These are phyloP conservation scores for Lecanicillium sp. DNA, from an alignment of 2,329 filamentous ascomycete species.

Conservation along the genomic window DNA sequence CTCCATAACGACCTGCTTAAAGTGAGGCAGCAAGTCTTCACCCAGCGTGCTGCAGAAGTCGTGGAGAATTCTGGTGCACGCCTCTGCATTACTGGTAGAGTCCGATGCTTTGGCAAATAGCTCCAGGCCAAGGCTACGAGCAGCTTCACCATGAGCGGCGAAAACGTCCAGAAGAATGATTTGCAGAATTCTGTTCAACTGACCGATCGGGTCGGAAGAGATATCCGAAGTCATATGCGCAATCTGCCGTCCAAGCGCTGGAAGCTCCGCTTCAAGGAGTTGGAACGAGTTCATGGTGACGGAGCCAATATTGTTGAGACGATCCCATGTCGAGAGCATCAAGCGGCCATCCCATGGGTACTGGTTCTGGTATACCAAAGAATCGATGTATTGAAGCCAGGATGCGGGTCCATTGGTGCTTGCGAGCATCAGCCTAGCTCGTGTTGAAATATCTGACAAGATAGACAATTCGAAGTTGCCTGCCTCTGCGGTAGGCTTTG, in stretches of 20 bases:
- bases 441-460: slow-evolving; percentile 38
- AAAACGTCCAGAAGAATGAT: slow-evolving; percentile 39
- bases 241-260: slow-evolving; percentile 52
- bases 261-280: slow-evolving; percentile 59
- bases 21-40: slow-evolving; percentile 2
- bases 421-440: slow-evolving; percentile 27
- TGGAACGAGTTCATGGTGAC: slow-evolving; percentile 55
- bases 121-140: slow-evolving; percentile 24
- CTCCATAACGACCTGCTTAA: slow-evolving; percentile 24
- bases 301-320: slow-evolving; percentile 43
- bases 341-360: slow-evolving; percentile 37
- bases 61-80: slow-evolving; percentile 15
- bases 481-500: background rate
- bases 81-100: background rate
- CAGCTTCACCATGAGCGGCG: slow-evolving; percentile 30
- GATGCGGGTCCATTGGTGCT: slow-evolving; percentile 31
- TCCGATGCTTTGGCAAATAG: slow-evolving; percentile 21
- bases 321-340: slow-evolving; percentile 44
- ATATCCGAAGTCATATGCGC: slow-evolving; percentile 44
- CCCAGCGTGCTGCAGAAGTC: background rate
- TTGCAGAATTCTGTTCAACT: slow-evolving; percentile 44
- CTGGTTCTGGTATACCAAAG: slow-evolving; percentile 34
- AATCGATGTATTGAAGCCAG: slow-evolving; percentile 42
- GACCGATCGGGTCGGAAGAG: slow-evolving; percentile 41
- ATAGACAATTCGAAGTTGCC: slow-evolving; percentile 38